Evolutionary conservation across 73 alveolate species (phyloP), one percentile per base, ranked within the genome.

Genomic region (Paramecium primaurelia): DNA sequence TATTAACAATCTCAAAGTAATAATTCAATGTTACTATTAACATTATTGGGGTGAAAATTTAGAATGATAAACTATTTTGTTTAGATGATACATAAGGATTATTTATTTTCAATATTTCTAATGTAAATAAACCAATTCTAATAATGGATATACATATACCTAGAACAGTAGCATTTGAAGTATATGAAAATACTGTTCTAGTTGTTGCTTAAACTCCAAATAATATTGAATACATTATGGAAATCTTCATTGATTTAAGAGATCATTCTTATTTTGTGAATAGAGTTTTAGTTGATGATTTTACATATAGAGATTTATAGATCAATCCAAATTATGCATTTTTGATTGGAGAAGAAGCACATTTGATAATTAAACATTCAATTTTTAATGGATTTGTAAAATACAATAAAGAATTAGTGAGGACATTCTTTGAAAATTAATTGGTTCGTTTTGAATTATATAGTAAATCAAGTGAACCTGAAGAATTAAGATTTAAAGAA

Each of bases 231-330:
- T 80, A 45, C 26, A 20, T 80, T 5, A 6, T 80, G 75, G 91
- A 80, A 20, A 80, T 80, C 28, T 80, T 80, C 14, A 26, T 80
- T n/a, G 32, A 80, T 25, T 28, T 80, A 10, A 45, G 20, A 3
- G 44, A 45, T 44, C 14, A 45, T 1, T 18, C 47, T 4, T 80
- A 80, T 80, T 80, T 40, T 80, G 77, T 80, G n/a, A 80, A 80
- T 80, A 42, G 91, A 80, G 91, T 80, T 20, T 80, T 11, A 20
- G 77, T 80, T 44, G 91, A 80, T 80, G 91, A 47, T 44, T 80
- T 80, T 44, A 26, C 49, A 1, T 80, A 25, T 80, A 80, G 58
- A 26, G 91, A 80, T 44, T 16, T 80, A 4, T n/a, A 80, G 30
- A 80, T 80, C 1, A 45, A 42, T 49, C 34, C 49, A 18, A 28